A percentile compares a stretch with the other conserved stretches of the same genome.
Evolutionary conservation across 202 grass and related monocot genomes (phyloP).

Genomic region (Carex arenaria): DNA sequence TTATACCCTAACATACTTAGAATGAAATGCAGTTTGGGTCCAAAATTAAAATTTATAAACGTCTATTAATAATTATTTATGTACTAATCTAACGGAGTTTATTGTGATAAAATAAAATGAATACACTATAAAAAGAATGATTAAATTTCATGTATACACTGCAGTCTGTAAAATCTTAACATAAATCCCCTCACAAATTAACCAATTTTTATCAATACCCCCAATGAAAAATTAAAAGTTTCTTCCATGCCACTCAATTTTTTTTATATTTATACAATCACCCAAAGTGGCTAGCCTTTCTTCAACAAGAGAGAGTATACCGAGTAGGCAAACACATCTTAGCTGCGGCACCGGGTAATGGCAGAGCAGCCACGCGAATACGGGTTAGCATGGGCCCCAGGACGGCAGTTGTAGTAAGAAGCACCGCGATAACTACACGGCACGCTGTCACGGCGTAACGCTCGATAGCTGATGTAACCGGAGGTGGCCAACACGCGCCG

Average conservation of each 20-base stretch:
- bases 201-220: neutral
- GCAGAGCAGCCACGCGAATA: conserved; percentile 62
- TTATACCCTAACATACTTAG: too few relatives aligned
- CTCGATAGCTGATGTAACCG: conserved; percentile 50
- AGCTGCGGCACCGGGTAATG: conserved; percentile 68
- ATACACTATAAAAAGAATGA: neutral
- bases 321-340: too few relatives aligned
- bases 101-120: neutral
- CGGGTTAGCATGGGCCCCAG: conserved; percentile 47
- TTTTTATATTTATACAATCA: neutral
- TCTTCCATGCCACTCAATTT: neutral
- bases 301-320: too few relatives aligned
- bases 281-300: neutral
- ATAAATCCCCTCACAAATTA: neutral
- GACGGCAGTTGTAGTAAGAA: conserved; percentile 75
- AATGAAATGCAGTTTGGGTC: too few relatives aligned
- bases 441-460: conserved; percentile 39
- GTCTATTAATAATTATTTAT: too few relatives aligned
- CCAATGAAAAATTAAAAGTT: neutral
- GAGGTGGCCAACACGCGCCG: conserved; percentile 33
- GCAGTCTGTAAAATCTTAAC: neutral
- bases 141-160: neutral
- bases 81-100: neutral
- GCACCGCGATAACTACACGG: conserved; percentile 53
- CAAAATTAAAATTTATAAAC: too few relatives aligned